Evolutionary conservation across 192 early-diverging fungal genomes (phyloP), one percentile per base, ranked within the genome.

Genomic region (Umbelopsis isabellina): DNA sequence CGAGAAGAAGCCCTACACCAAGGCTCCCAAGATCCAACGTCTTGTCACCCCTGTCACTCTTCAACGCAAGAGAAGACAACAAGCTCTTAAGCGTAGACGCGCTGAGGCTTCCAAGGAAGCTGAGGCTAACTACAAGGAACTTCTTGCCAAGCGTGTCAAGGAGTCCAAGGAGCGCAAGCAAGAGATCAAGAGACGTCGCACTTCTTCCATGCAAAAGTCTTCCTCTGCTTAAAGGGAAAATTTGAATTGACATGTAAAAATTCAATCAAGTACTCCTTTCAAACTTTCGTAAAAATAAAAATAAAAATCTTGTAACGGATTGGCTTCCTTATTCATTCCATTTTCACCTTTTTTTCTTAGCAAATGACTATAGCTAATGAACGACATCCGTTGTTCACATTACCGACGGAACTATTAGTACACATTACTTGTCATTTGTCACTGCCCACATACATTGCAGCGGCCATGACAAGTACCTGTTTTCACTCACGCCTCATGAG

Each of bases 1-100:
- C 58, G 93, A 90, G 75, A 95, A 93, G 88, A 95, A 96, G 91
- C 83, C 91, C 70, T 91, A 88, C 90, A 93, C 95, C 87, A 99
- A 99, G 93, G 96, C 84, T 61, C 85, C 84, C 75, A 95, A 95
- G 87, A 98, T 99, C 88, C 97, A 99, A 88, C 94, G 97, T 76
- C 88, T 99, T 75, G 95, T 99, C 71, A 99, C 97, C 75, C 97
- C 97, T 77, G 84, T 93, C 74, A 95, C 93, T 69, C 89, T 98
- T 72, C 96, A 98, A 89, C 93, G 95, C 85, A 95, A 96, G 90
- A 90, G 97, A 77, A 91, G 92, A 81, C 86, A 88, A 69, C 76
- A 86, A 68, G 91, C 95, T 79, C 82, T 95, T 80, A 98, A 99
- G 94, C 87, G 86, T 77, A 87, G 89, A 84, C 89, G 89, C 78